phyloP scores from a whole-genome alignment of 148 eudicot species.

The Nepenthes gracilis region DNA sequence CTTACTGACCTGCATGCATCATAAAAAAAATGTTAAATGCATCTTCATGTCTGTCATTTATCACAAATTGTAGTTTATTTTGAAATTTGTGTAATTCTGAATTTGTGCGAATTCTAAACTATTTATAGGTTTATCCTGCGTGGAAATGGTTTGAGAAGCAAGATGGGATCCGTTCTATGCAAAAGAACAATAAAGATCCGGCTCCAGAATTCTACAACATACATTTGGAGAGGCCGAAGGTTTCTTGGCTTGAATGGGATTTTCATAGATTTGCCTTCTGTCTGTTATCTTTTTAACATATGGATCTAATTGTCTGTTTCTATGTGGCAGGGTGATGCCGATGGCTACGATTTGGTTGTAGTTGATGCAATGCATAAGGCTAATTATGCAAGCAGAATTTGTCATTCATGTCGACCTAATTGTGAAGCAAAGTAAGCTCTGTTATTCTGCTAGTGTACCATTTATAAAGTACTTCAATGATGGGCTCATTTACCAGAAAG shows the following conservation, averaged over 20 bases:
- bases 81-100: neutral
- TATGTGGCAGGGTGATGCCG: conserved; percentile 85
- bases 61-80: too few relatives aligned
- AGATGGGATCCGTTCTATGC: conserved; percentile 89
- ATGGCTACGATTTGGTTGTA: conserved; percentile 94
- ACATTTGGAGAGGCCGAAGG: conserved; percentile 98
- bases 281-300: conserved; percentile 5
- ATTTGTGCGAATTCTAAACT: neutral
- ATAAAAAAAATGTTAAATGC: neutral
- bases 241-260: conserved; percentile 6
- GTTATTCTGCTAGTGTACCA: neutral
- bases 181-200: conserved; percentile 80
- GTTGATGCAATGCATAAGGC: conserved; percentile 99
- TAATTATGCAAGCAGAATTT: conserved; percentile 95
- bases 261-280: conserved; percentile 2
- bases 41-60: neutral
- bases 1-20: too few relatives aligned
- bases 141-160: conserved; percentile 99
- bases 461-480: neutral
- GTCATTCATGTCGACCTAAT: conserved; percentile 95
- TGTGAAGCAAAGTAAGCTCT: conserved; percentile 94
- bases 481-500: too few relatives aligned
- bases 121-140: conserved; percentile 80
- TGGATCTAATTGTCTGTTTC: conserved; percentile 1
- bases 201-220: conserved; percentile 97